phyloP scores from a whole-genome alignment of 805 yeast genomes.

The Kazachstania martiniae region DNA sequence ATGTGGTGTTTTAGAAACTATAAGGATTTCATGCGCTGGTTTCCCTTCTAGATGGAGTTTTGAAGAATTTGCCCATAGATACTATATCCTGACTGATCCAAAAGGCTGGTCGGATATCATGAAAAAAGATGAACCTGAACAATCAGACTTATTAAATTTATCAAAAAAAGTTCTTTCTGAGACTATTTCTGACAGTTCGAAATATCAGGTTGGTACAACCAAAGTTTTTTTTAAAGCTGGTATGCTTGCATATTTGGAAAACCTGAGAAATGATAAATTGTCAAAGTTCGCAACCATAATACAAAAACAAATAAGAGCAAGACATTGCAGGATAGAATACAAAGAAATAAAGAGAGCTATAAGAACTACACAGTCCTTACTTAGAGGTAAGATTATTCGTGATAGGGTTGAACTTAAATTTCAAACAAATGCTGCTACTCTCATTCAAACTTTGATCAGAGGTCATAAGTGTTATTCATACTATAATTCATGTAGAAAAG shows the following conservation, averaged over 20 bases:
- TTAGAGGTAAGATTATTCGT: constrained; percentile 59
- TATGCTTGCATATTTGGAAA: constrained; percentile 85
- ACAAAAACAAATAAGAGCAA: constrained; percentile 71
- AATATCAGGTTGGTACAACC: constrained; percentile 84
- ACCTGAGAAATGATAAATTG: constrained; percentile 67
- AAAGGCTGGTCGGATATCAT: constrained; percentile 52
- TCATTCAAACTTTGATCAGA: constrained; percentile 60
- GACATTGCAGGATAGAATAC: constrained; percentile 52
- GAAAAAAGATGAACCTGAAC: constrained; percentile 35
- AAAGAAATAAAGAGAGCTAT: constrained; percentile 45
- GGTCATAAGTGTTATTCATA: constrained; percentile 37
- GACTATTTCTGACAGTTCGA: constrained; percentile 51
- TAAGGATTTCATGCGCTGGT: constrained; percentile 93
- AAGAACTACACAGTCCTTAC: constrained; percentile 45
- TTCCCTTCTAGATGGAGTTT: constrained; percentile 95
- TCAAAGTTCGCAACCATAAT: constrained; percentile 67
- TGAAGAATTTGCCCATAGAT: constrained; percentile 83
- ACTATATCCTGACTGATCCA: constrained; percentile 71
- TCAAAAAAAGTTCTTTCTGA: constrained; percentile 55
- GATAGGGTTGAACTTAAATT: constrained; percentile 41
- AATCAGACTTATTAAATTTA: constrained; percentile 45
- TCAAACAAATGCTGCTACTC: constrained; percentile 55
- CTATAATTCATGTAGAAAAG: constrained; percentile 7
- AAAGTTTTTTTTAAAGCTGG: constrained; percentile 96
- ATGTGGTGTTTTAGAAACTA: constrained; percentile 96